phyloP scores from a whole-genome alignment of 1,139 yeast species.

The Blastobotrys serpentis region DNA sequence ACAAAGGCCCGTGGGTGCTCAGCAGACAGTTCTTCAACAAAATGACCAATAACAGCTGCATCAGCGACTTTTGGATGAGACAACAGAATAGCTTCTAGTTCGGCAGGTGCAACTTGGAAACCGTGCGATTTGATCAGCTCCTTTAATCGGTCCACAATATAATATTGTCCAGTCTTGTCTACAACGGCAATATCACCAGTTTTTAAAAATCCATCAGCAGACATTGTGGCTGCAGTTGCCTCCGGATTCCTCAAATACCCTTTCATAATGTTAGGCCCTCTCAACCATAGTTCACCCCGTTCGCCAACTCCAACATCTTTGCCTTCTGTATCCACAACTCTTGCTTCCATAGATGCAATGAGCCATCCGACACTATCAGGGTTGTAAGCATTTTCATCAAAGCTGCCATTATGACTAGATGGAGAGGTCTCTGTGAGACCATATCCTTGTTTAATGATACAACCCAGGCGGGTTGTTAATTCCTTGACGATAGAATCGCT shows the following conservation, averaged over 20 bases:
- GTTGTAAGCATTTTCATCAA: conserved; percentile 24
- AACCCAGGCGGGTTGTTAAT: conserved; percentile 17
- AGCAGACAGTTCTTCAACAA: conserved; percentile 35
- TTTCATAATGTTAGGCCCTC: conserved; percentile 69
- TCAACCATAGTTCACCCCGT: conserved; percentile 61
- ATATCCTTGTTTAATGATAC: conserved; percentile 57
- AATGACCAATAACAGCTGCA: conserved; percentile 40
- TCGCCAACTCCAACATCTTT: conserved; percentile 41
- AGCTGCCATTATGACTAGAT: conserved; percentile 29
- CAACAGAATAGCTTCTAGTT: conserved; percentile 63
- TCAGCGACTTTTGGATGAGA: conserved; percentile 40
- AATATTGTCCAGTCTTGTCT: conserved; percentile 52
- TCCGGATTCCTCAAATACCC: conserved; percentile 59
- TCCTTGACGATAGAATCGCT: conserved; percentile 31
- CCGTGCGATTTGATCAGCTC: conserved; percentile 82
- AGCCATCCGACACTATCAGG: conserved; percentile 49
- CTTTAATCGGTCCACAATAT: conserved; percentile 71
- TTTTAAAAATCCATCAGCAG: conserved; percentile 68
- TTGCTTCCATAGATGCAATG: conserved; percentile 44
- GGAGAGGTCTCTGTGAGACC: conserved; percentile 59
- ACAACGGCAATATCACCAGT: conserved; percentile 76
- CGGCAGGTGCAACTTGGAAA: conserved; percentile 80
- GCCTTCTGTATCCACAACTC: conserved; percentile 45
- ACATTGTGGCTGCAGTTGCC: conserved; percentile 53
- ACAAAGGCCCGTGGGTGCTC: conserved; percentile 42